Percentiles rank a stretch among this genome's conserved stretches.
Evolutionary conservation across 371 early-diverging fungal genomes (phyloP).

Genomic region (Mortierella sp.): DNA sequence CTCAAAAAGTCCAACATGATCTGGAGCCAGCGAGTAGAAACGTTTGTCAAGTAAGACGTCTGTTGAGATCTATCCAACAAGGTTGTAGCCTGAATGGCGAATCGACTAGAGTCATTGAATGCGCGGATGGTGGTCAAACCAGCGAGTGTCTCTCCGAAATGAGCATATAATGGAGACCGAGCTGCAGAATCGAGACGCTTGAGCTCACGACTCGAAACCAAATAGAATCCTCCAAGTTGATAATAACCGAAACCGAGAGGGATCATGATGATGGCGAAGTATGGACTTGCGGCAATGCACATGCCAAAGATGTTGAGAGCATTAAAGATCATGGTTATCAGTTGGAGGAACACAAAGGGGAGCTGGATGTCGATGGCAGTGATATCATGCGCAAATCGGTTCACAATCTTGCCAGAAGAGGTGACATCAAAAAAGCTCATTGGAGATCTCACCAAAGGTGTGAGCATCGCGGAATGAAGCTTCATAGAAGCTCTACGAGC

Average conservation of each 20-base stretch:
- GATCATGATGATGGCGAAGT: slow-evolving; percentile 17
- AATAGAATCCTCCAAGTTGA: slow-evolving; percentile 63
- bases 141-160: slow-evolving; percentile 64
- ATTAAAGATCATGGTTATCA: slow-evolving; percentile 2
- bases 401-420: slow-evolving; percentile 83
- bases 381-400: slow-evolving; percentile 86
- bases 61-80: slow-evolving; percentile 20
- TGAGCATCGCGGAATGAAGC: slow-evolving; percentile 60
- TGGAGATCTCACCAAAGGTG: slow-evolving; percentile 64
- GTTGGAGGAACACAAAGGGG: slow-evolving; percentile 10
- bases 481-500: slow-evolving; percentile 50
- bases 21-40: slow-evolving; percentile 15
- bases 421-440: slow-evolving; percentile 84
- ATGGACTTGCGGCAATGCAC: slow-evolving; percentile 10
- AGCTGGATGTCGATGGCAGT: slow-evolving; percentile 70
- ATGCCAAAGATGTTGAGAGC: slow-evolving; percentile 6
- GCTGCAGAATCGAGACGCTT: slow-evolving; percentile 66
- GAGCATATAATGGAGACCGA: slow-evolving; percentile 63
- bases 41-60: slow-evolving; percentile 18
- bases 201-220: slow-evolving; percentile 64
- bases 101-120: slow-evolving; percentile 50
- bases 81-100: slow-evolving; percentile 18
- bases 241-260: slow-evolving; percentile 19
- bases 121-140: slow-evolving; percentile 68
- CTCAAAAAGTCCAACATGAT: slow-evolving; percentile 21